Evolutionary conservation across 2,329 filamentous ascomycete species (phyloP).

Genomic region (Penicillium sclerotiorum): DNA sequence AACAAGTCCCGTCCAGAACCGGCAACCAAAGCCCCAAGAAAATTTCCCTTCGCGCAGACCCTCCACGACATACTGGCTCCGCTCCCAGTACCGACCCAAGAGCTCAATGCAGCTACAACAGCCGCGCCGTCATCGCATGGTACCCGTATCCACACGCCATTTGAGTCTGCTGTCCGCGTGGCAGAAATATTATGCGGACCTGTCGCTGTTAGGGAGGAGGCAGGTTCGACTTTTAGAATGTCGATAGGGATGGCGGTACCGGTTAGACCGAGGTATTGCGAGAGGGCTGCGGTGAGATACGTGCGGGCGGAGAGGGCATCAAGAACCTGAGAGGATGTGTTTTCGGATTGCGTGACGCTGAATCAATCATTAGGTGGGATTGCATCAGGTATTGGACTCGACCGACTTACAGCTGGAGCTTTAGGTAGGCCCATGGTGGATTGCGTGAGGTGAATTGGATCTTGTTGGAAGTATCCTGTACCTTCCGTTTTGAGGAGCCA

Average conservation of each 20-base stretch:
- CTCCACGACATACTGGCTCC: conserved; percentile 39
- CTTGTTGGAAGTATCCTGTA: conserved; percentile 18
- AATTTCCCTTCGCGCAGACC: conserved; percentile 42
- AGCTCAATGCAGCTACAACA: conserved; percentile 49
- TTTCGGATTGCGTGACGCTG: conserved; percentile 33
- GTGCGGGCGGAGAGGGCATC: conserved; percentile 52
- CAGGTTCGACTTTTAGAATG: conserved; percentile 44
- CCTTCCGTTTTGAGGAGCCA: conserved; percentile 30
- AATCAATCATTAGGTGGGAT: conserved; percentile 2
- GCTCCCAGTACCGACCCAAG: conserved; percentile 43
- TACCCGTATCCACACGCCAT: conserved; percentile 46
- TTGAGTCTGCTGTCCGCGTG: conserved; percentile 11
- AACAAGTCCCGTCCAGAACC: conserved; percentile 41
- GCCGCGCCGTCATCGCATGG: conserved; percentile 48
- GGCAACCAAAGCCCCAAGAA: conserved; percentile 35
- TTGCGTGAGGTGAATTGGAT: conserved; percentile 44
- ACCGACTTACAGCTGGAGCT: conserved; percentile 44
- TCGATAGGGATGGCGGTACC: conserved; percentile 52
- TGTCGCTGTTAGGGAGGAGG: background rate
- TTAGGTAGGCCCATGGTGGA: conserved; percentile 48
- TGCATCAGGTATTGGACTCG: background rate
- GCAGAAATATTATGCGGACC: conserved; percentile 5
- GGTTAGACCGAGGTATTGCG: conserved; percentile 50
- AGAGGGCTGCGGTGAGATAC: conserved; percentile 49
- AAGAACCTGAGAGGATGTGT: conserved; percentile 20